Evolutionary conservation across 75 land plant genomes (phyloP), one percentile per base, ranked within the genome.

Genomic region (Chamaecyparis obtusa): DNA sequence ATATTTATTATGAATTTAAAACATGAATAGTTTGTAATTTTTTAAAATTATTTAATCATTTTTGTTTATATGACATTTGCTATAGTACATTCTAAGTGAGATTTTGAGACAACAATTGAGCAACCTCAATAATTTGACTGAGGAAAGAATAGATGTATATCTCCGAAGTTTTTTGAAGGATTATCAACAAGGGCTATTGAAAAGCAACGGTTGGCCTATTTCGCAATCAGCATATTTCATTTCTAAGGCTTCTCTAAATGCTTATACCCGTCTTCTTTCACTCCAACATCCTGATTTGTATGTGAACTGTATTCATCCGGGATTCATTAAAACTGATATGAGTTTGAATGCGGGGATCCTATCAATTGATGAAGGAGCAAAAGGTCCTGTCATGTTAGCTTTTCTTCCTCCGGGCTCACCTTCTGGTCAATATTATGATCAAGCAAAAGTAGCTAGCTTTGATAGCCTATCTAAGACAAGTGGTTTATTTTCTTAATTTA

Each of bases 261-360:
- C 89, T 32, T 88, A 86, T 75, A 91, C 88, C 85, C 89, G 87
- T n/a, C 69, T 84, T 60, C 88, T 86, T 84, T 90, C 90, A 83
- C 90, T 78, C 75, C 80, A 60, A 85, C 72, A 80, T 48, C 89
- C 86, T 37, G 87, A 30, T 41, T 80, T 87, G 17, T 64, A 60
- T 67, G 86, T 89, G 16, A 91, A 89, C 74, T 81, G 87, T 80
- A 89, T 91, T 15, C 44, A 57, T 41, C 92, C 92, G 55, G 95
- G 95, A 5, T 91, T 46, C 46, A 88, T 91, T 11, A 87, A 88
- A 54, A 92, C 93, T 33, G 93, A 90, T 48, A 81, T 94, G 44
- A 92, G 67, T 57, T 64, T 43, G 56, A 83, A 91, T 21, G 37
- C 8, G 17, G 95, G 94, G 17, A 21, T 0, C 0, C 5, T 90